These are phyloP conservation scores for Craterostigma plantagineum DNA, from an alignment of 257 asterid species.

Conservation along the genomic window DNA sequence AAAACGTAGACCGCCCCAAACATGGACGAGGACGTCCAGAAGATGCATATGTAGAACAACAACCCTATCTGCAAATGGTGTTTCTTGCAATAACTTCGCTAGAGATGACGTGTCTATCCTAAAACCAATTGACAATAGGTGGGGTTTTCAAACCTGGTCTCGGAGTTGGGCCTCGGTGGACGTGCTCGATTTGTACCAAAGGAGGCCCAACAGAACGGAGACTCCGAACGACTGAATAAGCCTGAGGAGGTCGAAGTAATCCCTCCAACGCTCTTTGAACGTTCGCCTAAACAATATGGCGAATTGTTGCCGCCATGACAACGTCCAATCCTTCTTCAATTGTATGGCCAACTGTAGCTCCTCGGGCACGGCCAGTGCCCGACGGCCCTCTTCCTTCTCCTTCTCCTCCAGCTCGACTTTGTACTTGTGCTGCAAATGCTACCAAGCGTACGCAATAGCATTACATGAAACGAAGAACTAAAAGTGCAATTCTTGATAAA, in stretches of 20 bases:
- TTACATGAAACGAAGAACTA: neutral
- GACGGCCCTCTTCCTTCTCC: slow-evolving; percentile 49
- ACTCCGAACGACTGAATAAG: slow-evolving; percentile 61
- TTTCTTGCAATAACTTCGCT: too few species aligned
- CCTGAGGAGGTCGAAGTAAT: slow-evolving; percentile 65
- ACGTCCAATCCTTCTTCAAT: slow-evolving; percentile 72
- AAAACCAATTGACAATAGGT: too few species aligned
- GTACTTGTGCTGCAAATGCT: slow-evolving; percentile 65
- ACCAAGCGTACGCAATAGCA: neutral
- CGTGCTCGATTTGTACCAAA: slow-evolving; percentile 77
- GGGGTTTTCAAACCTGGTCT: slow-evolving; percentile 84
- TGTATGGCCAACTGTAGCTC: slow-evolving; percentile 51
- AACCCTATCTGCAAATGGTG: slow-evolving; percentile 67
- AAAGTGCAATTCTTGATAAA: too few species aligned
- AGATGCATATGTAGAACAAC: slow-evolving; percentile 78
- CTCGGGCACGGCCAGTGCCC: slow-evolving; percentile 22
- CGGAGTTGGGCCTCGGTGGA: slow-evolving; percentile 74
- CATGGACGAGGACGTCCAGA: slow-evolving; percentile 88
- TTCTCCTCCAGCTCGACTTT: slow-evolving; percentile 43
- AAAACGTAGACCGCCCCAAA: slow-evolving; percentile 87
- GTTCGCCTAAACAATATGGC: slow-evolving; percentile 49
- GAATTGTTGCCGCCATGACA: slow-evolving; percentile 64
- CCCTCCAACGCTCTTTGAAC: slow-evolving; percentile 62
- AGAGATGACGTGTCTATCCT: too few species aligned
- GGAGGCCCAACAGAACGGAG: slow-evolving; percentile 71